Evolutionary conservation across 768 basidiomycete species (phyloP).

Genomic region (Thelephora aurantiotincta): DNA sequence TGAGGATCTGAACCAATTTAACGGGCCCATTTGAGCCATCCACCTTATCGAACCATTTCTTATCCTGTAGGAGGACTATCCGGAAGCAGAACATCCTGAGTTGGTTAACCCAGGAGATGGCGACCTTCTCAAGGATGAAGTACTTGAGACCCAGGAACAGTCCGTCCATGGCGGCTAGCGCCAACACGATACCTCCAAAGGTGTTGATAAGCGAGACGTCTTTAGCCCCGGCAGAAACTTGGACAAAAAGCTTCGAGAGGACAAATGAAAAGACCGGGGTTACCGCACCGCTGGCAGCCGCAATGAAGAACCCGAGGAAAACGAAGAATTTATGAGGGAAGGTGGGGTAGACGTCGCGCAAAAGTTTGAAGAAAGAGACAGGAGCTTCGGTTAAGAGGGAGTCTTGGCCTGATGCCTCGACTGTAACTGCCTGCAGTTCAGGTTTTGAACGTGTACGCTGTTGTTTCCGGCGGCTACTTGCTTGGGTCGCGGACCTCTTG

Average conservation of each 20-base stretch:
- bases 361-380: constrained; percentile 28
- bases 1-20: constrained; percentile 54
- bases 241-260: constrained; percentile 66
- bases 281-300: constrained; percentile 64
- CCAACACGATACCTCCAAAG: constrained; percentile 61
- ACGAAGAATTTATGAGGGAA: constrained; percentile 65
- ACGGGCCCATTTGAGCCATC: constrained; percentile 34
- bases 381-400: constrained; percentile 6
- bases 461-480: constrained; percentile 10
- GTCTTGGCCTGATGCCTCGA: constrained; percentile 12
- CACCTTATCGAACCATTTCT: constrained; percentile 70
- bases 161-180: constrained; percentile 65
- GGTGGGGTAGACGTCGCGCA: constrained; percentile 48
- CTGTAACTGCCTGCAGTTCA: constrained; percentile 11
- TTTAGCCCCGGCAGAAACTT: constrained; percentile 58
- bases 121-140: constrained; percentile 63
- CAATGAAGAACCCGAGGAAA: constrained; percentile 52
- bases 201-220: constrained; percentile 46
- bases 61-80: constrained; percentile 66
- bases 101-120: constrained; percentile 58
- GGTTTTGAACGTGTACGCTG: constrained; percentile 20
- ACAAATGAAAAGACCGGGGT: constrained; percentile 90
- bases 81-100: constrained; percentile 44
- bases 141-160: constrained; percentile 63
- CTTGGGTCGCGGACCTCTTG: constrained; percentile 24